Evolutionary conservation across 176 grass and related monocot species (phyloP).

Genomic region (Ananas comosus): DNA sequence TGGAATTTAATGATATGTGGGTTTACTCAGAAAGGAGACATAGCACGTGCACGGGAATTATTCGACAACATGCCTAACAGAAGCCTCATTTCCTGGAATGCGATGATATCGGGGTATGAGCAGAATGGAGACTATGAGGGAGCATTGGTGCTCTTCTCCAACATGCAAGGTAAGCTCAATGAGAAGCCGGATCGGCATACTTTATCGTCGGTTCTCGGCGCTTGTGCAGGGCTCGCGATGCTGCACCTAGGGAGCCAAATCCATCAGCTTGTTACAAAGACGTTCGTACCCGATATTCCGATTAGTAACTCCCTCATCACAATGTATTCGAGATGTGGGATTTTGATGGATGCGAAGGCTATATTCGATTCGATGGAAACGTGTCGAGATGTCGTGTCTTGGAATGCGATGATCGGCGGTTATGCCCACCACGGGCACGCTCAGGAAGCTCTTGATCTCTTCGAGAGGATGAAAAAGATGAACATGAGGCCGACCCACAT

Average conservation of each 20-base stretch:
- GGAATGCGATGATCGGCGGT: conserved; percentile 58
- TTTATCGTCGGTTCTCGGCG: conserved; percentile 59
- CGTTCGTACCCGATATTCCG: conserved; percentile 44
- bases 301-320: conserved; percentile 63
- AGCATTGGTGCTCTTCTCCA: conserved; percentile 36
- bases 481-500: conserved; percentile 39
- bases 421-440: conserved; percentile 53
- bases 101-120: conserved; percentile 71
- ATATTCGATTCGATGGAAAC: conserved; percentile 49
- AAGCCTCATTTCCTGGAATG: conserved; percentile 53
- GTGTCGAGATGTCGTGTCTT: conserved; percentile 44
- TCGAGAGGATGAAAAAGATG: conserved; percentile 47
- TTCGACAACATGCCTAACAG: conserved; percentile 49
- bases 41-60: conserved; percentile 29
- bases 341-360: conserved; percentile 32
- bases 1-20: conserved; percentile 72
- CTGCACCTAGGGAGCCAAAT: conserved; percentile 45
- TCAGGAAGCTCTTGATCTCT: conserved; percentile 44
- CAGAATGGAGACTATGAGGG: conserved; percentile 40
- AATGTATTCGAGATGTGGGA: conserved; percentile 71
- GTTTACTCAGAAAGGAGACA: conserved; percentile 39
- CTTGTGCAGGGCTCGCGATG: conserved; percentile 52
- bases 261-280: conserved; percentile 64
- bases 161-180: conserved; percentile 35
- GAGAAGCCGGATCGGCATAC: conserved; percentile 49